Conservation (phyloP, 176 grass and related monocot species). For the Oryza nivara region DNA sequence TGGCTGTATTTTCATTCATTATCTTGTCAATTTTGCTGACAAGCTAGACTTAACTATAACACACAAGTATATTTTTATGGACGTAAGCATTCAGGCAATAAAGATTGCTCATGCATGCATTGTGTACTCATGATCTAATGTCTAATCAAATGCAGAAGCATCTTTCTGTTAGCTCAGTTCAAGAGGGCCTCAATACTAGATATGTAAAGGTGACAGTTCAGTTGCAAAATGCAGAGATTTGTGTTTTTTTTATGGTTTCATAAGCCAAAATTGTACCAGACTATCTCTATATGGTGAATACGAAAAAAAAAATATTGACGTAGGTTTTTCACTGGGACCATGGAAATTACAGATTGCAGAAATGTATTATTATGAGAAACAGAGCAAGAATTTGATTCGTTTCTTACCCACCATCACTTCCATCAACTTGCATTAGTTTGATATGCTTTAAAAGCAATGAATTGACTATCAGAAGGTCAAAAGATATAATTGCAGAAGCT, state of each 20-base stretch:
- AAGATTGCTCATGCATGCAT: background rate
- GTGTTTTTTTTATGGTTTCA: background rate
- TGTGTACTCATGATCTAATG: background rate
- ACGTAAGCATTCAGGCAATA: background rate
- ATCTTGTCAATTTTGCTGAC: background rate
- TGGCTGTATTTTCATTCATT: background rate
- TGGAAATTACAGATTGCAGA: background rate
- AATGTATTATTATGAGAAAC: background rate
- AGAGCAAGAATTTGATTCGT: background rate
- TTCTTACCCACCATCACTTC: background rate
- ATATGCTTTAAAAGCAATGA: background rate
- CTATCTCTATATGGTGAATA: background rate
- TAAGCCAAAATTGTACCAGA: background rate
- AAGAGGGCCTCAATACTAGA: background rate
- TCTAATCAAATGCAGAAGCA: slow-evolving; percentile 7
- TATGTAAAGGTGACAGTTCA: background rate
- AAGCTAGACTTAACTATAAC: background rate
- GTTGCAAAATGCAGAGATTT: background rate
- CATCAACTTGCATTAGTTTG: slow-evolving; percentile 5
- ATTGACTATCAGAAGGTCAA: slow-evolving; percentile 1
- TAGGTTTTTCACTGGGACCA: background rate
- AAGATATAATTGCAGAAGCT: slow-evolving; percentile 1
- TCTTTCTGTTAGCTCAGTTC: background rate
- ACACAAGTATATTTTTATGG: background rate
- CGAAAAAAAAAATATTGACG: background rate